Conservation (phyloP, 306 rosid species). For the Luffa aegyptiaca region DNA sequence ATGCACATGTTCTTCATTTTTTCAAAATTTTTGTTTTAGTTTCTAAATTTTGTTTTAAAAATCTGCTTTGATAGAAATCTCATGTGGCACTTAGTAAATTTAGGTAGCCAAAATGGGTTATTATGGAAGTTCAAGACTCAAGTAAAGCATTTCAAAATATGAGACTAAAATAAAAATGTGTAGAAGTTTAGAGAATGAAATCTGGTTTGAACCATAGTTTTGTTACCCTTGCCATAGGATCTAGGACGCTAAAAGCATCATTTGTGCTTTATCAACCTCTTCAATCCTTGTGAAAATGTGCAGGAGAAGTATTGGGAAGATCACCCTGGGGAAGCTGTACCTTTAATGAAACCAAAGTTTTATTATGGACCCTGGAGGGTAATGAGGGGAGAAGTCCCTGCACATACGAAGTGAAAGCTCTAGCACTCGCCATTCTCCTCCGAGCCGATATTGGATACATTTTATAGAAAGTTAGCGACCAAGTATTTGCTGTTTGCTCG, state of each 20-base stretch:
- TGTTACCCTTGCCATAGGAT: neutral
- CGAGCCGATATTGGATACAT: neutral
- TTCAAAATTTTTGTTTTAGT: neutral
- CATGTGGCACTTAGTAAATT: neutral
- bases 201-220: neutral
- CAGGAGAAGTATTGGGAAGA: slow-evolving; percentile 97
- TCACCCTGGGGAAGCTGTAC: slow-evolving; percentile 66
- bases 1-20: neutral
- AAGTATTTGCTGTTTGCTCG: neutral
- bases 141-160: neutral
- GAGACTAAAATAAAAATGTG: neutral
- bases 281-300: slow-evolving; percentile 7
- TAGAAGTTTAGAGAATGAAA: neutral
- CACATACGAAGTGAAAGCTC: slow-evolving; percentile 17
- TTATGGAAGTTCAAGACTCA: neutral
- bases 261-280: neutral
- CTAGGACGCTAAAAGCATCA: neutral
- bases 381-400: slow-evolving; percentile 43
- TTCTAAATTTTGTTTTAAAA: neutral
- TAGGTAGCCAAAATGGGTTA: neutral
- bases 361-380: slow-evolving; percentile 72
- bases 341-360: slow-evolving; percentile 69
- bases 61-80: neutral
- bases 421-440: neutral
- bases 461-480: neutral